These are phyloP conservation scores for Jatropha multifida DNA, from an alignment of 441 rosid genomes.

Conservation along the genomic window DNA sequence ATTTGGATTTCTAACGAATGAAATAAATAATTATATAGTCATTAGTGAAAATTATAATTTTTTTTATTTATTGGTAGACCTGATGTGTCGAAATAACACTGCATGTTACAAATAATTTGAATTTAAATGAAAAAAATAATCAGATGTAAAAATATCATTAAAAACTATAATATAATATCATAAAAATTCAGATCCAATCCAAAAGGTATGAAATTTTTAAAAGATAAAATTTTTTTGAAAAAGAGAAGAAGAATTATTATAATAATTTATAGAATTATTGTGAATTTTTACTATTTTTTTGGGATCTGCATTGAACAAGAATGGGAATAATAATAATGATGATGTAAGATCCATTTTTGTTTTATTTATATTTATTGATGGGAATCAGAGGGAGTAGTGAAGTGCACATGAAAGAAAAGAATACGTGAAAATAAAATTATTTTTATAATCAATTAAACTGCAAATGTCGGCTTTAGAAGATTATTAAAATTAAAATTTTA, in stretches of 20 bases:
- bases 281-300: slow-evolving; percentile 9
- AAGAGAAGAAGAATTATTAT: not conserved
- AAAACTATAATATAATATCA: not conserved
- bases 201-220: no score
- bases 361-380: slow-evolving; percentile 5
- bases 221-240: not conserved
- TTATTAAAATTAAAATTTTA: slow-evolving; percentile 10
- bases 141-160: not conserved
- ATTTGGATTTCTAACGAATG: no score
- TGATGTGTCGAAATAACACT: no score
- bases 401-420: no score
- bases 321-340: slow-evolving; percentile 12
- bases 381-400: no score
- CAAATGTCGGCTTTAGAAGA: slow-evolving; percentile 34
- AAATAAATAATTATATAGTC: no score
- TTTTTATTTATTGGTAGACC: no score
- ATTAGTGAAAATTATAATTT: no score
- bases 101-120: no score
- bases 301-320: slow-evolving; percentile 28
- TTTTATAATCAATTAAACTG: slow-evolving; percentile 16
- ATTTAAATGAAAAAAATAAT: no score
- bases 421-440: slow-evolving; percentile 10
- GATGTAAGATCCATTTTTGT: slow-evolving; percentile 22
- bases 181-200: not conserved
- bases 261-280: slow-evolving; percentile 17